phyloP scores from a whole-genome alignment of 441 rosid species.

The Euphorbia celastroides region DNA sequence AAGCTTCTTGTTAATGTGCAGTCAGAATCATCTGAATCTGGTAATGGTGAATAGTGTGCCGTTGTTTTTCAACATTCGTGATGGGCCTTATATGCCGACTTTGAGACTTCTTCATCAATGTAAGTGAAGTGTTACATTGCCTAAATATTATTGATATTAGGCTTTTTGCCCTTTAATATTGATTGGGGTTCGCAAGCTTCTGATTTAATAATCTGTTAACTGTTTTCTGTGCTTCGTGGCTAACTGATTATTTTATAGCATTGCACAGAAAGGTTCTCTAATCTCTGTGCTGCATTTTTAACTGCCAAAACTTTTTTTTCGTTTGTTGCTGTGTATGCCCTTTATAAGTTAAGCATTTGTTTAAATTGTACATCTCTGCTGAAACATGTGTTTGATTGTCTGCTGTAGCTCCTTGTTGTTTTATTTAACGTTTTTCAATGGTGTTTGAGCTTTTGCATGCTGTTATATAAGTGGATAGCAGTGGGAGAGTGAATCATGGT shows the following conservation, averaged over 20 bases:
- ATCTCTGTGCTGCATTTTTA: neutral
- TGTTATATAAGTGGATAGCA: neutral
- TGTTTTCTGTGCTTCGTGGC: neutral
- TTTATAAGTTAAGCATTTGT: neutral
- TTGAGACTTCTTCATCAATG: slow-evolving; percentile 91
- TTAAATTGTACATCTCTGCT: neutral
- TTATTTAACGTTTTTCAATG: neutral
- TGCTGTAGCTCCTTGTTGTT: neutral
- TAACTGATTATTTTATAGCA: neutral
- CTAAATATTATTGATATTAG: too few species aligned
- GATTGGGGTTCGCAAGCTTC: too few species aligned
- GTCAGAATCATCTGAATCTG: slow-evolving; percentile 91
- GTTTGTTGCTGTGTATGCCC: neutral
- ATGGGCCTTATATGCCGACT: slow-evolving; percentile 99
- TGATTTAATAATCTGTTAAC: neutral
- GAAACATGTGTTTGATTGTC: neutral
- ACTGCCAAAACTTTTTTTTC: neutral
- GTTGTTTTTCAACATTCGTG: slow-evolving; percentile 88
- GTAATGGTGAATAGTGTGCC: slow-evolving; percentile 89
- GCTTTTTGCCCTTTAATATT: too few species aligned
- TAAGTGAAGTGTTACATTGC: slow-evolving; percentile 34
- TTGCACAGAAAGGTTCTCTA: neutral
- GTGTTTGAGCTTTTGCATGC: neutral
- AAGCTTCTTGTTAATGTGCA: slow-evolving; percentile 28
- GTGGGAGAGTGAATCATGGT: neutral